Conservation (phyloP, 495 filamentous ascomycete genomes). For the Trichocladium uniseriatum region DNA sequence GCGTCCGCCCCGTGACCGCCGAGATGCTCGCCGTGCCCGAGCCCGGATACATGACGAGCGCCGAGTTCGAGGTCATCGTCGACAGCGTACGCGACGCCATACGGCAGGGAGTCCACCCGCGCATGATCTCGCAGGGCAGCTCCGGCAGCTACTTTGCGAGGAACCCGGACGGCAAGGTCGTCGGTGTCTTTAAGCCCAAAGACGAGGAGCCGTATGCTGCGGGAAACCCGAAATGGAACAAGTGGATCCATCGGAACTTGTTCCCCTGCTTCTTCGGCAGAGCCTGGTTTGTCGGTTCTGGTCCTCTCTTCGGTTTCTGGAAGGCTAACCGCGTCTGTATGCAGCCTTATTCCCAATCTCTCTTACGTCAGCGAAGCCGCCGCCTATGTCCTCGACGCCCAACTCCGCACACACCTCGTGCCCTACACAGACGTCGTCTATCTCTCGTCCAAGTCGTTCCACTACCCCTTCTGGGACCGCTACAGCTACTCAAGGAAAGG, state of each 20-base stretch:
- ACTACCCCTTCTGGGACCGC: slow-evolving; percentile 95
- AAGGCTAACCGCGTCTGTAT: slow-evolving; percentile 11
- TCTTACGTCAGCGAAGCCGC: slow-evolving; percentile 98
- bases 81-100: slow-evolving; percentile 86
- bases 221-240: slow-evolving; percentile 90
- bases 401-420: slow-evolving; percentile 83
- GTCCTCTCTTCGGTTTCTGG: neutral
- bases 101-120: slow-evolving; percentile 83
- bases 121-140: slow-evolving; percentile 92
- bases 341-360: slow-evolving; percentile 87
- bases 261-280: slow-evolving; percentile 97
- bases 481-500: slow-evolving; percentile 77
- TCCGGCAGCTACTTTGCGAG: slow-evolving; percentile 97
- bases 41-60: slow-evolving; percentile 53
- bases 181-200: slow-evolving; percentile 98
- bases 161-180: slow-evolving; percentile 81
- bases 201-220: slow-evolving; percentile 96
- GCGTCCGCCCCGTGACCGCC: slow-evolving; percentile 65
- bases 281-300: slow-evolving; percentile 50
- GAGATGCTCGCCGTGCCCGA: slow-evolving; percentile 55
- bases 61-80: slow-evolving; percentile 80
- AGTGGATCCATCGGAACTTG: slow-evolving; percentile 88
- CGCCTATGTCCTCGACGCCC: slow-evolving; percentile 86
- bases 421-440: slow-evolving; percentile 94
- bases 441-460: slow-evolving; percentile 92